Conservation (phyloP, 2,329 filamentous ascomycete genomes). For the Paecilomyces sp. region DNA sequence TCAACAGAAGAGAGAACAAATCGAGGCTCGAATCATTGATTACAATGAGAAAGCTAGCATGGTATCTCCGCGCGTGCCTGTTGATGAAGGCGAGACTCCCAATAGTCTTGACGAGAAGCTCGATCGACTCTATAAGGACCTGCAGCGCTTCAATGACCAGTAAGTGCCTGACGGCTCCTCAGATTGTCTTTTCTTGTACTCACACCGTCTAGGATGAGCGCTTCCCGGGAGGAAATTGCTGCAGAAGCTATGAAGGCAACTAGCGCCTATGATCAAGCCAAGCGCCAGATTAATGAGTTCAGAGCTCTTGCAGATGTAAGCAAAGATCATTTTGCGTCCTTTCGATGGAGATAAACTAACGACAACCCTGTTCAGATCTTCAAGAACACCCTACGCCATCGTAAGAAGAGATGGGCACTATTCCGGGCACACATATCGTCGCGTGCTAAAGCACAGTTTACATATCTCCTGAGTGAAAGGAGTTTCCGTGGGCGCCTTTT, state of each 20-base stretch:
- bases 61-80: conserved; percentile 52
- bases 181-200: conserved; percentile 10
- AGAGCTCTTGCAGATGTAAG: conserved; percentile 32
- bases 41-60: conserved; percentile 50
- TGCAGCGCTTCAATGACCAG: conserved; percentile 50
- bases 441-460: conserved; percentile 79
- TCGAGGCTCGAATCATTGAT: conserved; percentile 44
- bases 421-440: conserved; percentile 82
- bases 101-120: conserved; percentile 43
- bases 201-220: conserved; percentile 46
- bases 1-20: conserved; percentile 42
- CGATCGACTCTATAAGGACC: conserved; percentile 49
- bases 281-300: conserved; percentile 31
- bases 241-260: conserved; percentile 35
- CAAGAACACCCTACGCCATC: conserved; percentile 57
- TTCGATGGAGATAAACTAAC: conserved; percentile 2
- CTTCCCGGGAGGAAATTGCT: conserved; percentile 58
- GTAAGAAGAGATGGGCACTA: conserved; percentile 66
- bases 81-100: conserved; percentile 59
- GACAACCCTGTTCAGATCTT: conserved; percentile 36
- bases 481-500: conserved; percentile 77
- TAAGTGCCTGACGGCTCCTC: conserved; percentile 16
- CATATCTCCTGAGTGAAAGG: conserved; percentile 80
- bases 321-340: conserved; percentile 8
- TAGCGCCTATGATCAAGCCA: conserved; percentile 28